A percentile compares a stretch with the other conserved stretches of the same genome.
These are phyloP conservation scores for Viola pubescens DNA, from an alignment of 441 rosid genomes.

Conservation along the genomic window DNA sequence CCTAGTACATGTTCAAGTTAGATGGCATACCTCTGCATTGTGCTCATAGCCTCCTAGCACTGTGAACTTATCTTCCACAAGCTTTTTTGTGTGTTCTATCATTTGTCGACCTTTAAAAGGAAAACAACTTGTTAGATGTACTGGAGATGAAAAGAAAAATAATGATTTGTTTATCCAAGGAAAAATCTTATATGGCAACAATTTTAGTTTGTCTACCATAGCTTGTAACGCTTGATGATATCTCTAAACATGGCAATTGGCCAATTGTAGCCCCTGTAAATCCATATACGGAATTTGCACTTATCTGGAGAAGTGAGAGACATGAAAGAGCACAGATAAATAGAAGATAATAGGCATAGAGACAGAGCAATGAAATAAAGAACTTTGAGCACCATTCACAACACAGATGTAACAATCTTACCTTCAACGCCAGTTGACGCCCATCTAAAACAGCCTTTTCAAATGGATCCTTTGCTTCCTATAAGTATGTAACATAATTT, in stretches of 20 bases:
- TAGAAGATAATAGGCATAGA: background rate
- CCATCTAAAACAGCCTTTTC: slow-evolving; percentile 98
- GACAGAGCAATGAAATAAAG: background rate
- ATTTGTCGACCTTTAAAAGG: slow-evolving; percentile 76
- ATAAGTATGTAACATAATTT: slow-evolving; percentile 19
- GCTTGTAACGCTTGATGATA: slow-evolving; percentile 98
- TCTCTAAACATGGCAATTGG: slow-evolving; percentile 92
- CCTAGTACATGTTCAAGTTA: slow-evolving; percentile 10
- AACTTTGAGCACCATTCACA: background rate
- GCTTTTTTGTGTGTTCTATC: slow-evolving; percentile 95
- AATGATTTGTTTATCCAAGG: slow-evolving; percentile 11
- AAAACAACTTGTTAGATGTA: slow-evolving; percentile 26
- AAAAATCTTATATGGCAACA: slow-evolving; percentile 2
- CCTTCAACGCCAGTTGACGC: slow-evolving; percentile 94
- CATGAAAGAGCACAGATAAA: slow-evolving; percentile 16
- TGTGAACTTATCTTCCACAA: slow-evolving; percentile 87
- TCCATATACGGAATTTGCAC: slow-evolving; percentile 98
- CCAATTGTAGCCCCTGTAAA: slow-evolving; percentile 96
- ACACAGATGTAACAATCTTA: slow-evolving; percentile 14
- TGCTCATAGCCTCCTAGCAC: slow-evolving; percentile 64
- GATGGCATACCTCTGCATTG: slow-evolving; percentile 71
- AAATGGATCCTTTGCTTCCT: slow-evolving; percentile 97
- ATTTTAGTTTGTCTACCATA: slow-evolving; percentile 50
- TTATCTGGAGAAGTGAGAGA: slow-evolving; percentile 48
- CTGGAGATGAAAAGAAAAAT: slow-evolving; percentile 11